Conservation (phyloP, 306 rosid species). For the Sesbania bispinosa region DNA sequence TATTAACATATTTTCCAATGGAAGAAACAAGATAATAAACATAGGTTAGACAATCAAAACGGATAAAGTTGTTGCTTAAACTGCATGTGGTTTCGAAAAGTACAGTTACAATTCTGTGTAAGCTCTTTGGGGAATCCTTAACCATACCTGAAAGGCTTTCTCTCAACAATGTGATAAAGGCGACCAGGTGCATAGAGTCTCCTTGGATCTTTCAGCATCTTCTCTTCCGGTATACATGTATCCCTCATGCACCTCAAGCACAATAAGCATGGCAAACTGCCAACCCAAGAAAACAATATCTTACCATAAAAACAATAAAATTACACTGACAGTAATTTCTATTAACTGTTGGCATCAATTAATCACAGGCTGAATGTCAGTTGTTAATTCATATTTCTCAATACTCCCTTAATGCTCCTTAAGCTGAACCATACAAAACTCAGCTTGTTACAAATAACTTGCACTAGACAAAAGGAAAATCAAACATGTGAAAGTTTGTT, state of each 20-base stretch:
- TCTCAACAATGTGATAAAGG: constrained; percentile 92
- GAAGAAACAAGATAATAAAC: background rate
- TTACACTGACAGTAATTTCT: background rate
- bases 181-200: constrained; percentile 98
- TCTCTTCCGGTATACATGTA: constrained; percentile 81
- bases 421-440: too few species aligned
- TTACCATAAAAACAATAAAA: background rate
- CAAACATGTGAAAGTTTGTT: background rate
- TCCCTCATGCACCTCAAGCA: constrained; percentile 82
- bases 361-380: background rate
- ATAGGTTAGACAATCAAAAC: background rate
- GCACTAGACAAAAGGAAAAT: background rate
- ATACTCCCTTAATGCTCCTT: background rate
- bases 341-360: background rate
- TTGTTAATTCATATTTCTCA: constrained; percentile 1
- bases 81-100: background rate
- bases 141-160: constrained; percentile 78
- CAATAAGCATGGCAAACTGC: constrained; percentile 90
- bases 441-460: background rate
- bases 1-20: background rate
- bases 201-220: constrained; percentile 94
- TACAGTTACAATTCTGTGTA: background rate
- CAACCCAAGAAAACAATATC: constrained; percentile 14
- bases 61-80: background rate
- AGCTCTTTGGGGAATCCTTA: constrained; percentile 11